Percentiles rank a stretch among this genome's conserved stretches.
Conservation (phyloP, 2,329 filamentous ascomycete species). For the Lachnellula subtilissima region DNA sequence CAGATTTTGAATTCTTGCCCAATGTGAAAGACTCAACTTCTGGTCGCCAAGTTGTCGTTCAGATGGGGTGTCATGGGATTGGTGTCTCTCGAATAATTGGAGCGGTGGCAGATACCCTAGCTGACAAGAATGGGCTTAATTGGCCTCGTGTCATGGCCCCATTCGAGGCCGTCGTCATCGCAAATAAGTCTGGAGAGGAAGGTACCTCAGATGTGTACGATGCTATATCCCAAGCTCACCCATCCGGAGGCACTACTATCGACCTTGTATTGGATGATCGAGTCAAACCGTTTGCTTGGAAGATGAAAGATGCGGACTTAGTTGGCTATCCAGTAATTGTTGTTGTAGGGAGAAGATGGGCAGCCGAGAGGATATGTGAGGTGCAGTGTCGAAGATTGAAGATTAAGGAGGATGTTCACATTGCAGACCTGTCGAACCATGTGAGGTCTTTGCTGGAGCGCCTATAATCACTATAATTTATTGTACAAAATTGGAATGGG, state of each 20-base stretch:
- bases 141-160: slow-evolving; percentile 88
- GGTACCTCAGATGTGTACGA: slow-evolving; percentile 62
- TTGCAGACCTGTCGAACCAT: slow-evolving; percentile 15
- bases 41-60: slow-evolving; percentile 49
- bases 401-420: slow-evolving; percentile 18
- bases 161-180: slow-evolving; percentile 68
- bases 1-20: neutral
- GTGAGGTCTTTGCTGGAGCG: slow-evolving; percentile 17
- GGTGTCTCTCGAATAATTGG: slow-evolving; percentile 88
- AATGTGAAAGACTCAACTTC: neutral
- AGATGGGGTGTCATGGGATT: slow-evolving; percentile 97
- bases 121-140: slow-evolving; percentile 69
- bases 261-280: slow-evolving; percentile 76
- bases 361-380: slow-evolving; percentile 23
- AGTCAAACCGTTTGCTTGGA: slow-evolving; percentile 67
- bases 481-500: neutral
- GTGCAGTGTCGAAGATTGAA: slow-evolving; percentile 31
- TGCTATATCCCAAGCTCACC: slow-evolving; percentile 34
- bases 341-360: slow-evolving; percentile 70
- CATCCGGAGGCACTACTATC: slow-evolving; percentile 30
- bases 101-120: slow-evolving; percentile 72
- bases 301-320: slow-evolving; percentile 82
- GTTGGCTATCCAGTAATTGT: slow-evolving; percentile 83
- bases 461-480: slow-evolving; percentile 12
- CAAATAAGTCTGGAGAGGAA: slow-evolving; percentile 41